Base-by-base conservation (phyloP, 1,284 basidiomycete genomes). In the Marasmius tenuissimus region DNA sequence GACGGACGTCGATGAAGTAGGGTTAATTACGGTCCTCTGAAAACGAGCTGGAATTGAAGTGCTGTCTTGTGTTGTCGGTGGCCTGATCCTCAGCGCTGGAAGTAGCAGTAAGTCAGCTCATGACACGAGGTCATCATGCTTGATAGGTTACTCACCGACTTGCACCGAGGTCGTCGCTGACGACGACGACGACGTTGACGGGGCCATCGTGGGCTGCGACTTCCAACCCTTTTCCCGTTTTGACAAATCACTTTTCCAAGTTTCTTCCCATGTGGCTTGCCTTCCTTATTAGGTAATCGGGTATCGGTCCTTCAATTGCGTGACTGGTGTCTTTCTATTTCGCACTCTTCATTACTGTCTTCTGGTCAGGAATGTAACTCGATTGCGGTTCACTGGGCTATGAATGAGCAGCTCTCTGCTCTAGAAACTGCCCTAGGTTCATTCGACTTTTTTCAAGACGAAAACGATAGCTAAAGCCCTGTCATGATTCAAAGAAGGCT, bases 21-120 rank as follows among this genome's bases (percentile, higher is more conserved):
- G 85, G 71, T 93, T 91, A 74, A 98, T 87, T 69, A 96, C 89
- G 68, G 88, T 86, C 66, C 92, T 87, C 77, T 97, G 96, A 78
- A 98, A 98, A 76, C 96, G 91, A 76, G 91, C 85, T 66, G 97
- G 96, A 66, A 98, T 96, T 70, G 88, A 88, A 61, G 82, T 81
- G 61, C 90, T 83, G 79, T 97, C 93, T 71, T 95, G 92, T 49
- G 81, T 76, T 61, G 92, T 94, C 54, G 92, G 85, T 27, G 97
- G 97, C 66, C 96, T 86, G 66, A 99, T 96, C 65, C 97, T 92
- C 66, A 98, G 84, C 66, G 96, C 96, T 96, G 73, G 56, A 64
- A 62, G 60, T 62, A 57, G 64, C 57, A 61, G 45, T 8, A 5
- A 14, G 45, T 47, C n/a, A 59, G 58, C 58, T 55, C 60, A 51